phyloP scores from a whole-genome alignment of 169 alveolate genomes.

The Amoebophrya sp. region DNA sequence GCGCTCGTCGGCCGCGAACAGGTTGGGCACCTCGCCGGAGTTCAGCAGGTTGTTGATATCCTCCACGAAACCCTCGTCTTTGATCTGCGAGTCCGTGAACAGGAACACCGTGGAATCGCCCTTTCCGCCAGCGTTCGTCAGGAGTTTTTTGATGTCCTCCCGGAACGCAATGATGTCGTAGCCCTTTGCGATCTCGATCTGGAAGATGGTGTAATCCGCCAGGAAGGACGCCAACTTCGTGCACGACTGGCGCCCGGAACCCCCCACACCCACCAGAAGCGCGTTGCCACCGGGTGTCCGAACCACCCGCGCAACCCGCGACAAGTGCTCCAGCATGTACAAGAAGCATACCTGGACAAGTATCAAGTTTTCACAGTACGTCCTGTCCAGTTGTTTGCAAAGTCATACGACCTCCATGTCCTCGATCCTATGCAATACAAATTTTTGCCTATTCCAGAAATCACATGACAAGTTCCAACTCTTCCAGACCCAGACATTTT shows the following conservation, averaged over 20 bases:
- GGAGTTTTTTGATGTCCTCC: slow-evolving; percentile 72
- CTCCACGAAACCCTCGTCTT: slow-evolving; percentile 57
- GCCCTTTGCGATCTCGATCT: slow-evolving; percentile 78
- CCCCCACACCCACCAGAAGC: slow-evolving; percentile 88
- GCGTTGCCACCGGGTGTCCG: slow-evolving; percentile 85
- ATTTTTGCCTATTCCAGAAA: slow-evolving; percentile 81
- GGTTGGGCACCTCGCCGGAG: slow-evolving; percentile 58
- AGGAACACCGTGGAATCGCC: slow-evolving; percentile 75
- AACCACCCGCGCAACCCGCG: slow-evolving; percentile 73
- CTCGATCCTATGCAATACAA: slow-evolving; percentile 90
- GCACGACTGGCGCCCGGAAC: slow-evolving; percentile 76
- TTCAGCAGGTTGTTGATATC: slow-evolving; percentile 58
- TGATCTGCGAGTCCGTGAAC: slow-evolving; percentile 72
- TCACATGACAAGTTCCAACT: slow-evolving; percentile 75
- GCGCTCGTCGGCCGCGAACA: slow-evolving; percentile 58
- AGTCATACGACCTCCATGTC: slow-evolving; percentile 85
- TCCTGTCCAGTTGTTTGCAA: slow-evolving; percentile 88
- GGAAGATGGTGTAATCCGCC: slow-evolving; percentile 69
- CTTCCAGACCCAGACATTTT: slow-evolving; percentile 64
- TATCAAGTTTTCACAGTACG: slow-evolving; percentile 86
- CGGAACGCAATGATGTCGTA: slow-evolving; percentile 76
- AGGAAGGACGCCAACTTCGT: slow-evolving; percentile 56
- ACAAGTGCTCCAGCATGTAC: slow-evolving; percentile 73
- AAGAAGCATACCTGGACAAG: slow-evolving; percentile 52
- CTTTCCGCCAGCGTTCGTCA: slow-evolving; percentile 69